Conservation (phyloP, 2,329 filamentous ascomycete species). For the Neonectria neomacrospora region DNA sequence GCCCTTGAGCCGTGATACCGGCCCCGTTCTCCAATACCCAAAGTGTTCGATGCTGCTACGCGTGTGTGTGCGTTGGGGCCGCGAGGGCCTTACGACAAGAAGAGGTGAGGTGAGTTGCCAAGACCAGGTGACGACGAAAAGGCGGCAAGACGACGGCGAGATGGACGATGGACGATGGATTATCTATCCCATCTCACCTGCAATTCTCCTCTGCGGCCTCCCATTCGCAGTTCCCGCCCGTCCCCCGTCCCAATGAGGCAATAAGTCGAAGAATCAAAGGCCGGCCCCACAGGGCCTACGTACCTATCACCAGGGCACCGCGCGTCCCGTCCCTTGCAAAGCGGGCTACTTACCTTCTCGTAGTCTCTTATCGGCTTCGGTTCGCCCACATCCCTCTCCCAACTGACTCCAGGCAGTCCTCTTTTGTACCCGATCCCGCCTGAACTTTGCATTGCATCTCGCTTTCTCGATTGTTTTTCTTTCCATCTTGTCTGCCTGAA, state of each 20-base stretch:
- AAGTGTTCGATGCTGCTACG: too few species aligned
- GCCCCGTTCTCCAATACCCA: not conserved
- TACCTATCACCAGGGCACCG: slow-evolving; percentile 23
- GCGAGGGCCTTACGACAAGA: too few species aligned
- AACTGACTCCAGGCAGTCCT: slow-evolving; percentile 10
- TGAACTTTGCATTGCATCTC: slow-evolving; percentile 1
- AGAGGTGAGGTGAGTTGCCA: too few species aligned
- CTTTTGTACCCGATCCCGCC: slow-evolving; percentile 13
- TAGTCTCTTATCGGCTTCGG: slow-evolving; percentile 13
- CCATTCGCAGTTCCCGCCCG: too few species aligned
- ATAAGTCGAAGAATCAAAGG: not conserved
- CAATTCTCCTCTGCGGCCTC: not conserved
- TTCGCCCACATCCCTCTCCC: slow-evolving; percentile 3
- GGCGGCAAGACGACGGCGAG: not conserved
- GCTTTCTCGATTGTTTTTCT: slow-evolving; percentile 1
- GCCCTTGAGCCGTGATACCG: not conserved
- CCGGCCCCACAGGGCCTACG: slow-evolving; percentile 19
- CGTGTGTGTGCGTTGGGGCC: too few species aligned
- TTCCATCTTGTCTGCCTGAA: not conserved
- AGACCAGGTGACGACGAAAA: not conserved
- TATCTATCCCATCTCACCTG: not conserved
- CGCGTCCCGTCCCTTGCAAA: slow-evolving; percentile 26
- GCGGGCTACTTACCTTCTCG: not conserved
- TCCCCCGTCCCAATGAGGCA: not conserved
- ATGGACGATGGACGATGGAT: not conserved